Evolutionary conservation across 2,329 filamentous ascomycete species (phyloP).

Genomic region (Plenodomus lindquistii): DNA sequence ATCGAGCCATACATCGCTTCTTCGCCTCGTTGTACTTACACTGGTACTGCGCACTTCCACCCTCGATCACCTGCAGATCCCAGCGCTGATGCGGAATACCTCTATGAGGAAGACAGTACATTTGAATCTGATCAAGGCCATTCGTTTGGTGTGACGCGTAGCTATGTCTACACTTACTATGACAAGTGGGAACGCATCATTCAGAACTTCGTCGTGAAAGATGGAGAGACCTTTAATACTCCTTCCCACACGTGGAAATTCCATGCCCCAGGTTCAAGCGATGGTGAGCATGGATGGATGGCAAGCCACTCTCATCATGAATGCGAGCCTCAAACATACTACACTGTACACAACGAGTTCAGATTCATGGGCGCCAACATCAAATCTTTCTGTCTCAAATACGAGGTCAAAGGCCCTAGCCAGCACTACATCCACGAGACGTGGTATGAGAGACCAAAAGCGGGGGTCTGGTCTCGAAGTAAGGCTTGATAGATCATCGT

Average conservation of each 20-base stretch:
- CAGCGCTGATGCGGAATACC: constrained; percentile 58
- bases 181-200: constrained; percentile 64
- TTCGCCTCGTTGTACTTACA: constrained; percentile 67
- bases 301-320: constrained; percentile 68
- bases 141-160: constrained; percentile 63
- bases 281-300: constrained; percentile 56
- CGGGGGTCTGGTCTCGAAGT: background rate
- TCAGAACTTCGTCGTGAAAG: constrained; percentile 74
- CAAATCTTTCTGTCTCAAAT: constrained; percentile 53
- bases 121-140: constrained; percentile 63
- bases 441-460: constrained; percentile 35
- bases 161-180: constrained; percentile 75
- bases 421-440: constrained; percentile 67
- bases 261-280: constrained; percentile 35
- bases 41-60: constrained; percentile 67
- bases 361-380: constrained; percentile 45
- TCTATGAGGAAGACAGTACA: constrained; percentile 68
- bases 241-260: constrained; percentile 77
- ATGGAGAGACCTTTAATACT: constrained; percentile 72
- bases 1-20: constrained; percentile 59
- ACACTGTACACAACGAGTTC: constrained; percentile 72
- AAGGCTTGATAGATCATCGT: background rate
- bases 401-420: constrained; percentile 70
- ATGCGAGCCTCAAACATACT: constrained; percentile 69
- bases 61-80: constrained; percentile 60